Base-by-base conservation (phyloP, 495 filamentous ascomycete genomes). In the Neurospora sp. region DNA sequence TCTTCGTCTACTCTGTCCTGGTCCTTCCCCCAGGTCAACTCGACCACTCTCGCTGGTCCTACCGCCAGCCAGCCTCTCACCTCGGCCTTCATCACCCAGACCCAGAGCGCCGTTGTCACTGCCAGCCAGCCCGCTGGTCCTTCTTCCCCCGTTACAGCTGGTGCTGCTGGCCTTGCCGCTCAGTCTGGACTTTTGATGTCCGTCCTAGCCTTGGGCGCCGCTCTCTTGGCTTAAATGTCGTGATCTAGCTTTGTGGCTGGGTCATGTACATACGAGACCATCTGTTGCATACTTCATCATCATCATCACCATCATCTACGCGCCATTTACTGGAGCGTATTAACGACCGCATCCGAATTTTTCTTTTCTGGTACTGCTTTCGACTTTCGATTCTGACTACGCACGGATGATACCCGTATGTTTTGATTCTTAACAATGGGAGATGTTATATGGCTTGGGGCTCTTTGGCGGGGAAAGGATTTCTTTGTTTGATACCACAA, bases 171-270 rank as follows among this genome's bases (percentile, higher is more conserved):
- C 31, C 74, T 84, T 54, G 75, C 81, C 17, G 76, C 82, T 19
- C 82, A 82, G 75, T 82, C 82, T 17, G 84, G 83, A 28, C 72
- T 86, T n/a, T 72, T 84, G 71, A 75, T 84, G 71, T 79, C 79
- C 75, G 79, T 81, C 28, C 70, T 88, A 24, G 85, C 81, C 31
- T 79, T 83, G 69, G 82, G 81, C 69, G 79, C 81, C 36, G 81
- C 81, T 73, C 75, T 88, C 70, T 75, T 88, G 45, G 81, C 79
- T 40, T 85, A 81, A 82, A 54, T 69, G 43, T 37, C 39, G 28
- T 45, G 24, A 62, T 43, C 28, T 71, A 19, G 71, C 69, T n/a
- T 59, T 71, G 37, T 48, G 42, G 69, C 36, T 34, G 43, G 39
- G 62, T 11, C 48, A 31, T 10, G n/a, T n/a, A 39, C 42, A 45